Percentiles rank a stretch among this genome's conserved stretches.
Conservation (phyloP, 495 filamentous ascomycete species). For the Barbatosphaeria neglecta region DNA sequence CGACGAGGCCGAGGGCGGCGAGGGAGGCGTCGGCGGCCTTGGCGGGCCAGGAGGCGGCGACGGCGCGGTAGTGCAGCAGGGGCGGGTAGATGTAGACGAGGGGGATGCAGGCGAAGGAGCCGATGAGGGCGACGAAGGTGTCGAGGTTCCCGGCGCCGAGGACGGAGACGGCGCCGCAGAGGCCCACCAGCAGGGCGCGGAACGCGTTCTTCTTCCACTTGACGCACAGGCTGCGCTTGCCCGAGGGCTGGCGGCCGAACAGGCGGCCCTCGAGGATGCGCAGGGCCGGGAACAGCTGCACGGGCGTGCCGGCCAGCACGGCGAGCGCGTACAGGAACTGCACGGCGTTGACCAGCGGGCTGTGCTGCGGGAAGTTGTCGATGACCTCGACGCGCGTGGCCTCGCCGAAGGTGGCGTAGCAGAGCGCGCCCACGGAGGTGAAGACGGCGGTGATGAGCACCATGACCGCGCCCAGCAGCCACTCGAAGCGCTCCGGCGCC, state of each 20-base stretch:
- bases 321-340: slow-evolving; percentile 56
- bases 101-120: slow-evolving; percentile 59
- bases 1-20: slow-evolving; percentile 42
- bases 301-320: slow-evolving; percentile 48
- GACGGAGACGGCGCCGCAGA: slow-evolving; percentile 40
- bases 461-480: slow-evolving; percentile 48
- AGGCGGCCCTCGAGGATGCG: slow-evolving; percentile 47
- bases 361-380: slow-evolving; percentile 51
- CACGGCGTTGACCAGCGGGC: slow-evolving; percentile 50
- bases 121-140: slow-evolving; percentile 53
- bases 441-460: slow-evolving; percentile 51
- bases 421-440: slow-evolving; percentile 50
- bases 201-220: slow-evolving; percentile 61
- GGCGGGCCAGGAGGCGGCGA: slow-evolving; percentile 34
- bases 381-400: slow-evolving; percentile 50
- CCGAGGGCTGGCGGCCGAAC: slow-evolving; percentile 40
- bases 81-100: slow-evolving; percentile 92
- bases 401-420: slow-evolving; percentile 52
- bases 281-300: slow-evolving; percentile 53
- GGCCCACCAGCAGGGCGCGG: slow-evolving; percentile 31
- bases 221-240: slow-evolving; percentile 37
- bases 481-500: slow-evolving; percentile 45
- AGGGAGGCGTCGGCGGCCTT: slow-evolving; percentile 42
- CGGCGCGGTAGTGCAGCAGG: slow-evolving; percentile 46
- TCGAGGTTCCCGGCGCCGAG: slow-evolving; percentile 49